phyloP scores from a whole-genome alignment of 352 stramenopile genomes.

The Phytophthora sojae region DNA sequence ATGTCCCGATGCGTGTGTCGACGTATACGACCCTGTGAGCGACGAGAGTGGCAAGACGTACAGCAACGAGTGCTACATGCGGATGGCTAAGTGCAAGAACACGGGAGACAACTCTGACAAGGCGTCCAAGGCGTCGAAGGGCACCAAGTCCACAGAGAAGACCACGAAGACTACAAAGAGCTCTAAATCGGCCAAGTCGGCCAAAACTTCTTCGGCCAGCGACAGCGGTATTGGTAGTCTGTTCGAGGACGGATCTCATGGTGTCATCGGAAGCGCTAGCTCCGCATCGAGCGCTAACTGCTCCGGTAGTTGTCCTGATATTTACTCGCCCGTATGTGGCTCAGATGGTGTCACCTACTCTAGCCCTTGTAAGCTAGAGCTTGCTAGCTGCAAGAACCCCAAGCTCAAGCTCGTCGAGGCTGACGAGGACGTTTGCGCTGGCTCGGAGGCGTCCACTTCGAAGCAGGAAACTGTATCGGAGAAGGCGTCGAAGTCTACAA shows the following conservation, averaged over 20 bases:
- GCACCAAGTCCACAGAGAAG: conserved; percentile 4
- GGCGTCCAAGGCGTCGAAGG: conserved; percentile 5
- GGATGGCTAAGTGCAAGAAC: conserved; percentile 44
- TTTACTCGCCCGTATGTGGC: conserved; percentile 45
- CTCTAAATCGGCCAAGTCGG: conserved; percentile 21
- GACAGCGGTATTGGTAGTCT: conserved; percentile 16
- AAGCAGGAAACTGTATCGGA: conserved; percentile 26
- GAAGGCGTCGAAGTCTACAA: conserved; percentile 18
- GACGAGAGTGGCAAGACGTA: conserved; percentile 49
- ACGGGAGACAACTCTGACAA: conserved; percentile 31
- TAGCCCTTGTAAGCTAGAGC: conserved; percentile 34
- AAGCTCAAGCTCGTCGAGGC: conserved; percentile 22
- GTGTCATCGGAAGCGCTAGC: conserved; percentile 20
- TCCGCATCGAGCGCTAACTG: conserved; percentile 7
- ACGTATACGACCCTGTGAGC: conserved; percentile 49
- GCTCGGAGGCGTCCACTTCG: conserved; percentile 11
- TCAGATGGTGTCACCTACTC: conserved; percentile 45
- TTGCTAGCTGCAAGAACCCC: conserved; percentile 33
- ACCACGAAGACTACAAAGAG: conserved; percentile 21
- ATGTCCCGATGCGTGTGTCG: conserved; percentile 45
- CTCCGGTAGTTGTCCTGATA: conserved; percentile 31
- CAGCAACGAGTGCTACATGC: conserved; percentile 49
- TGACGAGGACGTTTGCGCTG: conserved; percentile 24
- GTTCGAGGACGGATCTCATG: conserved; percentile 24
- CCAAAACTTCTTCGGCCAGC: conserved; percentile 18